Evolutionary conservation across 2,329 filamentous ascomycete species (phyloP), one percentile per base, ranked within the genome.

Genomic region (Alternaria ethzedia): DNA sequence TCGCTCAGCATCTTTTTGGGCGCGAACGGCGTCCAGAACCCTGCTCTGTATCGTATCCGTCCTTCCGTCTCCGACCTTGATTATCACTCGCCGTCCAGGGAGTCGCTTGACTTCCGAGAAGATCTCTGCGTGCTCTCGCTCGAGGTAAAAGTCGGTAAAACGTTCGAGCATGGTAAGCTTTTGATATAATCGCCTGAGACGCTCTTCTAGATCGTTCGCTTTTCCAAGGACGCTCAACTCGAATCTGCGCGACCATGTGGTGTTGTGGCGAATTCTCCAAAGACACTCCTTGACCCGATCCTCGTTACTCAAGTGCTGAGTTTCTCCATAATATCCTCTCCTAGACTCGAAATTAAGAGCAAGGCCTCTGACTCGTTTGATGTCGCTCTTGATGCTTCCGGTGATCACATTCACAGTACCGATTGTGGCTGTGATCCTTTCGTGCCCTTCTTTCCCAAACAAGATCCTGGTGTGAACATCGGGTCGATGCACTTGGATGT

Each of bases 1-100:
- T 17, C 75, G 57, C 28, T 73, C 70, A 12, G 73, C 74, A 57
- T 76, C 73, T 57, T 70, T 71, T n/a, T 71, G 66, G 8, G 67
- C 68, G 15, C 69, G 58, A 13, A 73, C 54, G 9, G 68, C 68
- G 49, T 72, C 67, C 4, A 70, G 60, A 2, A 76, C 28, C 43
- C 67, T 69, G 10, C 61, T 54, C 21, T 72, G 67, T 6, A 70
- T 52, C 6, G 52, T 46, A 13, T 67, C 59, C 44, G 56, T 50
- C 23, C 63, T 63, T 15, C 59, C 54, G 17, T 70, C 59, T 12
- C 68, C 68, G n/a, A 70, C 44, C 46, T 55, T 66, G 44, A 70
- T 62, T 1, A 72, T 61, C 3, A 71, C 20, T 23, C 57, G 63
- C 11, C 74, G 64, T 6, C 74, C 74, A 25, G 72, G 71, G 12